phyloP scores from a whole-genome alignment of 148 eudicot genomes.

The Persicaria tinctoria region DNA sequence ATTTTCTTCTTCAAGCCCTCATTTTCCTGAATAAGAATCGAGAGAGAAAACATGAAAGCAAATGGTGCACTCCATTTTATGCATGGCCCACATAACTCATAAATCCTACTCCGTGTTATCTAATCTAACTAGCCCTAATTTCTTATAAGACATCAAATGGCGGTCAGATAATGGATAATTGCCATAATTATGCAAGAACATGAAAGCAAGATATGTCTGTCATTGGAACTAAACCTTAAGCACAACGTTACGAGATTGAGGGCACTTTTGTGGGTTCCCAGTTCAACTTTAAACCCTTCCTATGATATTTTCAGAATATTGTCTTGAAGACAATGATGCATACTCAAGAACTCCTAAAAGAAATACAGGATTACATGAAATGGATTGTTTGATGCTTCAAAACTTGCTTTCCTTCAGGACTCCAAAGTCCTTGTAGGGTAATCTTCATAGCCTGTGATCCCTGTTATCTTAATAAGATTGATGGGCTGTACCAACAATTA shows the following conservation, averaged over 20 bases:
- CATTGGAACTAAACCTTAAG: not conserved
- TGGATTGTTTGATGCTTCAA: not conserved
- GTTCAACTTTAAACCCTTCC: not conserved
- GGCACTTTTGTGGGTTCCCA: not conserved
- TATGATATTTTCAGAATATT: not conserved
- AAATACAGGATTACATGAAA: not conserved
- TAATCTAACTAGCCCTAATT: not conserved
- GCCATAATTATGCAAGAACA: not conserved
- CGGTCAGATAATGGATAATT: not conserved
- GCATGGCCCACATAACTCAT: not conserved
- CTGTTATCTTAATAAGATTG: slow-evolving; percentile 62
- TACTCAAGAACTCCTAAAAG: not conserved
- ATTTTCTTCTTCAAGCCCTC: no score
- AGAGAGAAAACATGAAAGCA: no score
- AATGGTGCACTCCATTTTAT: no score
- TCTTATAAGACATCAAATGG: not conserved
- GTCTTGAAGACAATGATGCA: not conserved
- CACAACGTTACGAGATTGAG: not conserved
- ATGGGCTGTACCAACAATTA: slow-evolving; percentile 51
- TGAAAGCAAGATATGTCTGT: not conserved
- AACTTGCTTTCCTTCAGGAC: not conserved
- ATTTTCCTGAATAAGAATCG: no score
- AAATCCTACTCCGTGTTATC: not conserved
- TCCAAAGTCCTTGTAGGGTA: slow-evolving; percentile 33
- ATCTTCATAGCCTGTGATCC: slow-evolving; percentile 78